These are phyloP conservation scores for Trametes gibbosa DNA, from an alignment of 768 basidiomycete species.

Conservation along the genomic window DNA sequence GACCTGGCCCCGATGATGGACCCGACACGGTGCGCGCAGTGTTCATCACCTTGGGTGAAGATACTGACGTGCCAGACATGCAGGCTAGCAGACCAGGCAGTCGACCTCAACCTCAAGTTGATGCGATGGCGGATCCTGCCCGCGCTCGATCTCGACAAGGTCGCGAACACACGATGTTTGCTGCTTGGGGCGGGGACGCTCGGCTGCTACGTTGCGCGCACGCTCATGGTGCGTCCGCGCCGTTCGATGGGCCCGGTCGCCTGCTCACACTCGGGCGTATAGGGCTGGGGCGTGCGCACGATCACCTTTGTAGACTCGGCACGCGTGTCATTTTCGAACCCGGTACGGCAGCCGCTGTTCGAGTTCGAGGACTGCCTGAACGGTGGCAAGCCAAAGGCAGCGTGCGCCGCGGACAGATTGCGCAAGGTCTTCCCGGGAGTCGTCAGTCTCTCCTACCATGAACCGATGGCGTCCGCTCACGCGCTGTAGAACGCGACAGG, in stretches of 20 bases:
- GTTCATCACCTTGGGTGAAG: not conserved
- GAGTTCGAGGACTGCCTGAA: slow-evolving; percentile 91
- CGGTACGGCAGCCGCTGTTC: slow-evolving; percentile 95
- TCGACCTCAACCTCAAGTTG: slow-evolving; percentile 95
- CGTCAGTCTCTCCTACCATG: slow-evolving; percentile 44
- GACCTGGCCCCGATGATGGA: slow-evolving; percentile 98
- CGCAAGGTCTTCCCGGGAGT: slow-evolving; percentile 92
- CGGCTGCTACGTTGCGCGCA: slow-evolving; percentile 93
- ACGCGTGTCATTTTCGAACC: slow-evolving; percentile 94
- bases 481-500: slow-evolving; percentile 72
- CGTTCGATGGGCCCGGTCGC: too few species aligned
- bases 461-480: not conserved
- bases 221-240: slow-evolving; percentile 66
- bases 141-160: slow-evolving; percentile 80
- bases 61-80: not conserved
- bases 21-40: slow-evolving; percentile 57
- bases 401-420: slow-evolving; percentile 80
- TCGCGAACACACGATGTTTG: slow-evolving; percentile 76
- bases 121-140: slow-evolving; percentile 99
- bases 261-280: not conserved
- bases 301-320: slow-evolving; percentile 93
- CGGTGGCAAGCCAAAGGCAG: slow-evolving; percentile 93
- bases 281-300: slow-evolving; percentile 96
- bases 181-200: slow-evolving; percentile 94
- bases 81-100: slow-evolving; percentile 92